Conservation (phyloP, 2,329 filamentous ascomycete species). For the Alternaria consortialis region DNA sequence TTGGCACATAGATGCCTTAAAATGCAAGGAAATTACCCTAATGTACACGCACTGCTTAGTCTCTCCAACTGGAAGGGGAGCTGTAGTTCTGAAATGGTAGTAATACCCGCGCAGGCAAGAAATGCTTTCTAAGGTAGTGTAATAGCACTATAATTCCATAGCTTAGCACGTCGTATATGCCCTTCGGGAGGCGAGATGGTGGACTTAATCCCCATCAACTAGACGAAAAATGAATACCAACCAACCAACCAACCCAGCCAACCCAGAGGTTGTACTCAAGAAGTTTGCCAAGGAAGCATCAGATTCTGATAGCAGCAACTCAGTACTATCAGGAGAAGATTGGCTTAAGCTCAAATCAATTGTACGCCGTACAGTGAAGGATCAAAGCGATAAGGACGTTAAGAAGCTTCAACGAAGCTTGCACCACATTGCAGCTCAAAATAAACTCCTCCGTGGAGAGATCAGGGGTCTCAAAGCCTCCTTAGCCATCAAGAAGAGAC, state of each 20-base stretch:
- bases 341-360: constrained; percentile 3
- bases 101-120: constrained; percentile 9
- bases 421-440: background rate
- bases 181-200: constrained; percentile 10
- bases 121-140: constrained; percentile 10
- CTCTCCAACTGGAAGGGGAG: background rate
- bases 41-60: background rate
- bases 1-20: constrained; percentile 5
- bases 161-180: constrained; percentile 10
- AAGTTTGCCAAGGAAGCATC: background rate
- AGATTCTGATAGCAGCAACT: background rate
- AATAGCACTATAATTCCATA: constrained; percentile 8
- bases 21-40: constrained; percentile 6
- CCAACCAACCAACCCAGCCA: constrained; percentile 1
- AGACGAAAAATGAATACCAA: constrained; percentile 13
- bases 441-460: background rate
- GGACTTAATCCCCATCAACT: constrained; percentile 8
- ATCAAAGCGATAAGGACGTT: background rate
- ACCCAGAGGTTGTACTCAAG: background rate
- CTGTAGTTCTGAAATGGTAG: constrained; percentile 7
- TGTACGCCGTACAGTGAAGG: background rate
- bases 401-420: constrained; percentile 4
- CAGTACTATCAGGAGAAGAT: background rate
- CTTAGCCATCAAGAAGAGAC: background rate
- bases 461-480: background rate